These are phyloP conservation scores for Plasmodium reichenowi DNA, from an alignment of 169 alveolate genomes.

Conservation along the genomic window DNA sequence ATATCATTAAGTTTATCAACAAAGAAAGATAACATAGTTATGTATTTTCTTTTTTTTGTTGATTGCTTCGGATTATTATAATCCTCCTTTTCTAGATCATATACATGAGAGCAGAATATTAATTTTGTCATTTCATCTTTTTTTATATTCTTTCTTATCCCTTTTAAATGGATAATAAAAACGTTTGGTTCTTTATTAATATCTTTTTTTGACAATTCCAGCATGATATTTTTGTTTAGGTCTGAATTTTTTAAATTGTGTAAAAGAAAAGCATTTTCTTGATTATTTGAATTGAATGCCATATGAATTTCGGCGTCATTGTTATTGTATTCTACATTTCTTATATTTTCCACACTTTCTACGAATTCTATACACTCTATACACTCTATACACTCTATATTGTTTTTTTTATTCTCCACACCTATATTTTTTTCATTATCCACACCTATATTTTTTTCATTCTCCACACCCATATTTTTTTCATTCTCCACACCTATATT, in stretches of 20 bases:
- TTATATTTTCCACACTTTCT: neutral
- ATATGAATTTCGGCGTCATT: neutral
- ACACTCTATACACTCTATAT: no score
- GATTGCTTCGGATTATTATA: no score
- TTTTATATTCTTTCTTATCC: neutral
- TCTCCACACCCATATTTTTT: no score
- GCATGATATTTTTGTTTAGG: neutral
- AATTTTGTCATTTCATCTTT: constrained; percentile 6
- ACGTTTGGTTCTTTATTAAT: constrained; percentile 7
- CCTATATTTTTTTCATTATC: no score
- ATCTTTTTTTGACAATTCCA: constrained; percentile 15
- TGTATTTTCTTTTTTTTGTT: neutral
- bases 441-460: no score
- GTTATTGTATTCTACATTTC: no score
- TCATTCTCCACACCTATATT: no score
- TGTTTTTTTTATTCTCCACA: no score
- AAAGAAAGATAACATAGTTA: constrained; percentile 20
- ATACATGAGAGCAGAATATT: constrained; percentile 6
- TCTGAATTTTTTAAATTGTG: no score
- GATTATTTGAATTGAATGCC: no score
- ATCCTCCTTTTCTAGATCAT: neutral
- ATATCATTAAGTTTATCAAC: constrained; percentile 4
- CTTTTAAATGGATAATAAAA: constrained; percentile 1
- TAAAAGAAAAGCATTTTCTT: no score
- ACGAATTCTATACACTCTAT: neutral